Percentiles rank a stretch among this genome's conserved stretches.
These are phyloP conservation scores for Leccinum pallidistipes DNA, from an alignment of 1,284 basidiomycete genomes.

Conservation along the genomic window DNA sequence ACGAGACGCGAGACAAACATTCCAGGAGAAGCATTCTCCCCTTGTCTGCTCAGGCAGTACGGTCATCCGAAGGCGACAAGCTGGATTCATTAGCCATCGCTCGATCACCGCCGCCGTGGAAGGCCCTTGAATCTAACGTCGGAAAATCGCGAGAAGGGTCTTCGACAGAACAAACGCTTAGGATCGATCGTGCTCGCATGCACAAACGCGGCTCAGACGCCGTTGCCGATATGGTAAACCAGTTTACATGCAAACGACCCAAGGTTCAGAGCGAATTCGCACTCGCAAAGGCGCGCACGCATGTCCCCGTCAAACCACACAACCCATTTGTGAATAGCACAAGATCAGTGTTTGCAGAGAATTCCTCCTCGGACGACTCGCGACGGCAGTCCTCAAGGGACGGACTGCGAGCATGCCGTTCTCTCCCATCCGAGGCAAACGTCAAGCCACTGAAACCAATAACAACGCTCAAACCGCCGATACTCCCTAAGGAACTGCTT, in stretches of 20 bases:
- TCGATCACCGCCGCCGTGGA: conserved; percentile 33
- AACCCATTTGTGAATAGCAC: conserved; percentile 26
- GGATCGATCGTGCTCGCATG: conserved; percentile 29
- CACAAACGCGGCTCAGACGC: conserved; percentile 24
- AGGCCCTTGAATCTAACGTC: neutral
- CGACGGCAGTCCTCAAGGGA: neutral
- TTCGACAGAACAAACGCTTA: conserved; percentile 2
- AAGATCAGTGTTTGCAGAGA: conserved; percentile 26
- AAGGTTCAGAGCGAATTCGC: conserved; percentile 28
- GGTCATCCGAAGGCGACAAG: conserved; percentile 10
- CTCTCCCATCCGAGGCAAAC: conserved; percentile 7
- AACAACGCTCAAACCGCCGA: conserved; percentile 36
- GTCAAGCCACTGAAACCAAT: conserved; percentile 40
- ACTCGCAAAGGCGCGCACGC: conserved; percentile 11
- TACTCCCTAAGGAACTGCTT: conserved; percentile 31
- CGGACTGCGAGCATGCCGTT: conserved; percentile 10
- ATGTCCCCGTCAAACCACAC: conserved; percentile 5
- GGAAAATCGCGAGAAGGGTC: neutral
- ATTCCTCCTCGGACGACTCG: neutral
- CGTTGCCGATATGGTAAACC: conserved; percentile 21
- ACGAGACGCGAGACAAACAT: conserved; percentile 4
- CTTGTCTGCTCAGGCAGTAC: conserved; percentile 19
- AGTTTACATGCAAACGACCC: conserved; percentile 25
- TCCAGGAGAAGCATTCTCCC: conserved; percentile 16
- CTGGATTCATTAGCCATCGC: conserved; percentile 29